phyloP scores from a whole-genome alignment of 2,329 filamentous ascomycete species.

The Cordyceps javanica region DNA sequence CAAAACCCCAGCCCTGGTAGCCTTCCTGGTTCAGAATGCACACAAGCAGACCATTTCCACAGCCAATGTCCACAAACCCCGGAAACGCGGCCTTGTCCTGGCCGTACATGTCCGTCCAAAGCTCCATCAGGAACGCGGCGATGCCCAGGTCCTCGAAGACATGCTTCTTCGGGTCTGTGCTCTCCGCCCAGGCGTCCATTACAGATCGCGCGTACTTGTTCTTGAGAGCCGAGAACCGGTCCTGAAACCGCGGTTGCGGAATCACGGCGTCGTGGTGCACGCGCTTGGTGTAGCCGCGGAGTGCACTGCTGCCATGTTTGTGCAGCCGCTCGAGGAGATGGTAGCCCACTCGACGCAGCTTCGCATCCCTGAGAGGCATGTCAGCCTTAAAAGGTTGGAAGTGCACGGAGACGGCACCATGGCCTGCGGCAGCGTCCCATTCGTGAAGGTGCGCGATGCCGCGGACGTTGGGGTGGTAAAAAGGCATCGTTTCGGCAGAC shows the following conservation, averaged over 20 bases:
- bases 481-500: conserved; percentile 61
- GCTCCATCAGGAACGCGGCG: conserved; percentile 83
- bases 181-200: conserved; percentile 74
- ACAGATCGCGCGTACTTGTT: conserved; percentile 66
- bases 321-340: conserved; percentile 62
- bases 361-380: conserved; percentile 21
- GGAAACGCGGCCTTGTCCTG: conserved; percentile 50
- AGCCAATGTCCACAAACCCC: conserved; percentile 93
- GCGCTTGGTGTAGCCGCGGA: conserved; percentile 67
- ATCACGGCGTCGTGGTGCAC: conserved; percentile 79
- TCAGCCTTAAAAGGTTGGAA: conserved; percentile 45
- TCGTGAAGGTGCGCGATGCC: conserved; percentile 72
- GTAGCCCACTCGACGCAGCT: conserved; percentile 60
- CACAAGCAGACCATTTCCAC: conserved; percentile 87
- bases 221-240: conserved; percentile 77
- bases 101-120: conserved; percentile 81
- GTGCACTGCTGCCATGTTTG: conserved; percentile 65
- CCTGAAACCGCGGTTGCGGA: conserved; percentile 69
- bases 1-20: conserved; percentile 83
- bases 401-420: conserved; percentile 52
- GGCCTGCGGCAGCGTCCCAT: conserved; percentile 39
- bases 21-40: conserved; percentile 76
- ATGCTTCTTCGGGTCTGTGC: conserved; percentile 82
- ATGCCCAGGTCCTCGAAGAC: conserved; percentile 93
- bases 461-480: conserved; percentile 77